Conservation (phyloP, 164 flowering plant species). For the Tetrastigma voinierianum region DNA sequence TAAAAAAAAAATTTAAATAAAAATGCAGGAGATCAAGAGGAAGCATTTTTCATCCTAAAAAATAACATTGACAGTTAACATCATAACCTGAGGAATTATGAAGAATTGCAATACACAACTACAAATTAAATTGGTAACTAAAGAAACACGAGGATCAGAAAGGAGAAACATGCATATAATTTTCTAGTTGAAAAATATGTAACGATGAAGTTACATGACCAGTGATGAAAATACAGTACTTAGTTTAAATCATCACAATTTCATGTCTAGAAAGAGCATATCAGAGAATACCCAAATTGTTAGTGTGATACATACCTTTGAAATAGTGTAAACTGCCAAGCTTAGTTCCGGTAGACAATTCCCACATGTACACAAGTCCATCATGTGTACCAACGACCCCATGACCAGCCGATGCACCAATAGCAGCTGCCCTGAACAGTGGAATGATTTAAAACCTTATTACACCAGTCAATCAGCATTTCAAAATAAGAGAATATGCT, state of each 20-base stretch:
- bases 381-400: conserved; percentile 72
- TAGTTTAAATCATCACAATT: neutral
- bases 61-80: no score
- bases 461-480: no score
- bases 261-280: neutral
- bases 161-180: no score
- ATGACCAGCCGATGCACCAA: conserved; percentile 49
- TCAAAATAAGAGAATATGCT: neutral
- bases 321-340: conserved; percentile 49
- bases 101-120: no score
- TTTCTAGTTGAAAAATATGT: no score
- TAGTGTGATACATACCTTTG: conserved; percentile 43
- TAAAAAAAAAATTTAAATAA: no score
- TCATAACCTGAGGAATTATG: no score
- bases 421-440: conserved; percentile 55
- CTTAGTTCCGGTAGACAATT: conserved; percentile 64
- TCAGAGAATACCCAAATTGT: neutral
- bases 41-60: no score
- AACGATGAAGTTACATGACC: no score
- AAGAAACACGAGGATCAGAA: no score
- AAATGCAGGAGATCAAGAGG: no score
- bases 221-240: neutral
- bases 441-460: conserved; percentile 4
- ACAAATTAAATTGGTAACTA: no score
- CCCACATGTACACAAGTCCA: conserved; percentile 80